These are phyloP conservation scores for Mortierella sp. DNA, from an alignment of 371 early-diverging fungal genomes.

Conservation along the genomic window DNA sequence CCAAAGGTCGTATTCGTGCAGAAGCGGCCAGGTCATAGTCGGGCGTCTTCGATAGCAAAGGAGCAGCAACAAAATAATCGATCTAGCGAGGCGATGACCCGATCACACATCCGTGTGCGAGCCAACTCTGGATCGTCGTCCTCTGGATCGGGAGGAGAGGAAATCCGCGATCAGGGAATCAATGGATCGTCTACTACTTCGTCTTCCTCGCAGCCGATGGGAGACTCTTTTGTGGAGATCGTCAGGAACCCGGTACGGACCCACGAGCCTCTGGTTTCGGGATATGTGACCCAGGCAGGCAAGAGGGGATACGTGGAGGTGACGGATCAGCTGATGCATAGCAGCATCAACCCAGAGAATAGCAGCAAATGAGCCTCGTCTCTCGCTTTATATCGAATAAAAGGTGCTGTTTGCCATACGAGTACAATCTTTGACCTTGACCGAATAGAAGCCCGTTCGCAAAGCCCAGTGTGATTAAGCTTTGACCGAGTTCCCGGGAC, in stretches of 20 bases:
- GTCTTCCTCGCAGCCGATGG: constrained; percentile 26
- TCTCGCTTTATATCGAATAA: too few relatives aligned
- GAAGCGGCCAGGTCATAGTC: constrained; percentile 36
- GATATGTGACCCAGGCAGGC: constrained; percentile 55
- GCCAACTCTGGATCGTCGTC: constrained; percentile 34
- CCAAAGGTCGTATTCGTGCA: constrained; percentile 51
- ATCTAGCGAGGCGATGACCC: constrained; percentile 26
- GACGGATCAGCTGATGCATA: constrained; percentile 37
- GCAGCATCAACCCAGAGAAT: constrained; percentile 41
- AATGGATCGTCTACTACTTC: constrained; percentile 1
- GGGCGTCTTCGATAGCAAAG: constrained; percentile 27
- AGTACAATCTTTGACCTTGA: too few relatives aligned
- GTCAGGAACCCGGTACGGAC: constrained; percentile 10
- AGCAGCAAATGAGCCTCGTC: constrained; percentile 2
- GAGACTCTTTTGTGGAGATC: constrained; percentile 54
- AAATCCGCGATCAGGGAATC: background rate
- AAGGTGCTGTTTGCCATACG: too few relatives aligned
- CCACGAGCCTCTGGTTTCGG: constrained; percentile 33
- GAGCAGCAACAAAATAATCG: constrained; percentile 12
- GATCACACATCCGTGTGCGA: constrained; percentile 38
- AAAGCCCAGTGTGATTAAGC: background rate
- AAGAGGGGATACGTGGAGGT: constrained; percentile 54
- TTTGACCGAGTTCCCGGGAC: background rate
- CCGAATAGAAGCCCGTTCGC: too few relatives aligned
- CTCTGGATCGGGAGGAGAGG: constrained; percentile 12